Evolutionary conservation across 805 yeast genomes (phyloP).

Genomic region (Yamadazyma endophytica): DNA sequence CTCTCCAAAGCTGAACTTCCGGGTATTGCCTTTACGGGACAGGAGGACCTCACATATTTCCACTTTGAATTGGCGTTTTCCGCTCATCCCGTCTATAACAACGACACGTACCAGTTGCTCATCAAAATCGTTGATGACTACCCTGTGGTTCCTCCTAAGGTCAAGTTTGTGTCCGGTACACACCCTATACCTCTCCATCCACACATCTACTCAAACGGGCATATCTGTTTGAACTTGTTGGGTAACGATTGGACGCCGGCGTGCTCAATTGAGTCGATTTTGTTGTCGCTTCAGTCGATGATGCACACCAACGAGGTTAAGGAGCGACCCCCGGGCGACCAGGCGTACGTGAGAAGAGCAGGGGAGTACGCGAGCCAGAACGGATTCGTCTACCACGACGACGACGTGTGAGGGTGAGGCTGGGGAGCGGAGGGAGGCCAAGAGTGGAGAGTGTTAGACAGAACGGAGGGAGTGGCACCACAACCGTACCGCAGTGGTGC

Average conservation of each 20-base stretch:
- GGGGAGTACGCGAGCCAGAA: slow-evolving; percentile 54
- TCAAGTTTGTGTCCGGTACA: slow-evolving; percentile 38
- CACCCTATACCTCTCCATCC: slow-evolving; percentile 62
- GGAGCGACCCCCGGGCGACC: slow-evolving; percentile 59
- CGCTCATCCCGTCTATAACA: slow-evolving; percentile 12
- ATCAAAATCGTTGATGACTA: slow-evolving; percentile 42
- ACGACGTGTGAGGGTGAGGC: slow-evolving; percentile 24
- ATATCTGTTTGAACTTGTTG: slow-evolving; percentile 65
- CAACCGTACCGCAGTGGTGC: no score
- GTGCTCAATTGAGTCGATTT: slow-evolving; percentile 49
- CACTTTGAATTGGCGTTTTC: no score
- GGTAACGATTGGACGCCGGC: slow-evolving; percentile 70
- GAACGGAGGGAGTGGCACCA: no score
- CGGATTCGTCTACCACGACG: slow-evolving; percentile 59
- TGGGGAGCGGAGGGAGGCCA: neutral
- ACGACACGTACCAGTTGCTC: slow-evolving; percentile 32
- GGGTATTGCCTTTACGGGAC: no score
- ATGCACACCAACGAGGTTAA: slow-evolving; percentile 43
- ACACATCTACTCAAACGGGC: slow-evolving; percentile 72
- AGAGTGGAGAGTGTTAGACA: no score
- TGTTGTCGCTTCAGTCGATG: slow-evolving; percentile 64
- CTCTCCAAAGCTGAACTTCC: slow-evolving; percentile 12
- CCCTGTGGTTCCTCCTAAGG: slow-evolving; percentile 59
- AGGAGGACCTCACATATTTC: no score
- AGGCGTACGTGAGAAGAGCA: slow-evolving; percentile 44